Evolutionary conservation across 2,329 filamentous ascomycete genomes (phyloP).

Genomic region (Hypoxylon sp.): DNA sequence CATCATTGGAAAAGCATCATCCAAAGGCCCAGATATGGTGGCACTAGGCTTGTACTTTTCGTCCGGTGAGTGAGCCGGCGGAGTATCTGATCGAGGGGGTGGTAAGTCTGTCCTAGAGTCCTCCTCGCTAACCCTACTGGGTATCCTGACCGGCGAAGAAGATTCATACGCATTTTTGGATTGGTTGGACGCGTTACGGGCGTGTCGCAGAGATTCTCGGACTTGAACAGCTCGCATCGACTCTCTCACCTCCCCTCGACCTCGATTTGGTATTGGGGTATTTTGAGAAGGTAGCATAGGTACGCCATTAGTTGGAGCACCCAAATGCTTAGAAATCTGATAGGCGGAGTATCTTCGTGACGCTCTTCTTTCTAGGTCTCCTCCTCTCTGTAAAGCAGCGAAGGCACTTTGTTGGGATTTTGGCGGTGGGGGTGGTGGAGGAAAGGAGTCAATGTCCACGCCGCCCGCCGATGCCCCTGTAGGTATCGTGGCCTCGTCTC

Average conservation of each 20-base stretch:
- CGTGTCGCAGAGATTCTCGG: conserved; percentile 64
- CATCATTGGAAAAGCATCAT: conserved; percentile 60
- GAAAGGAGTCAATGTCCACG: conserved; percentile 74
- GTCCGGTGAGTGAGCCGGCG: conserved; percentile 70
- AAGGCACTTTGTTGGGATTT: conserved; percentile 90
- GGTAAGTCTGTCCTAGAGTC: conserved; percentile 50
- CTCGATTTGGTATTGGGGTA: conserved; percentile 85
- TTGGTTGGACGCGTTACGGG: conserved; percentile 61
- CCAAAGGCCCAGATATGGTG: conserved; percentile 69
- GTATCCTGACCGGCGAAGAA: conserved; percentile 69
- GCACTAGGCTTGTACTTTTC: conserved; percentile 72
- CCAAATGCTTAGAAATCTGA: conserved; percentile 94
- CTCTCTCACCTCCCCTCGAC: conserved; percentile 81
- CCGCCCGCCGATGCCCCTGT: conserved; percentile 59
- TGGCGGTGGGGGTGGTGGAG: conserved; percentile 81
- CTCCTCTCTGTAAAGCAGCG: conserved; percentile 89
- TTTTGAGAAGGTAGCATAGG: conserved; percentile 88
- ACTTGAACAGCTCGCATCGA: conserved; percentile 78
- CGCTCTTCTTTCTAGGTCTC: conserved; percentile 90
- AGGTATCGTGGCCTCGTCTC: conserved; percentile 67
- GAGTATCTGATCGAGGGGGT: conserved; percentile 55
- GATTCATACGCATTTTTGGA: conserved; percentile 64
- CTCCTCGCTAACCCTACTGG: conserved; percentile 74
- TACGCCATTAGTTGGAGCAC: conserved; percentile 82
- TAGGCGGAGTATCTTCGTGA: conserved; percentile 96